Evolutionary conservation across 75 land plant genomes (phyloP), one percentile per base, ranked within the genome.

Genomic region (Cryptomeria japonica): DNA sequence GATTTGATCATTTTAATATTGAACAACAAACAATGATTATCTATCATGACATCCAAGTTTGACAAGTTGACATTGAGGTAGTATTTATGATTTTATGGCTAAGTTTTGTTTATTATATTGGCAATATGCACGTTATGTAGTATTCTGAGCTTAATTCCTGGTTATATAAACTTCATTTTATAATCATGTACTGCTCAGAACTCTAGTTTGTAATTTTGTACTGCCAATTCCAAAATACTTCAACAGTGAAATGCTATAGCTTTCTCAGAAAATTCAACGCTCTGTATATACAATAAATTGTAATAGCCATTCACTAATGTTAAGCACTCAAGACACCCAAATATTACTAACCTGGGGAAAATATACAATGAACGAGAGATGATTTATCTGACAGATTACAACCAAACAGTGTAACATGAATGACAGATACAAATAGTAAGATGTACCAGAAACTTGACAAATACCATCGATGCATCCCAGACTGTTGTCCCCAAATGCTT

Each of bases 381-480:
- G 15, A 72, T 72, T 34, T 72, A 28, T 87, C 47, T 10, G 36
- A 36, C 32, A 32, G 36, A 28, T 19, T 82, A 86, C 32, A 46
- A 86, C 49, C 86, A 51, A 32, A 15, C 7, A 41, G 86, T 15
- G 47, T 37, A 87, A 18, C 36, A 14, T 3, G 37, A 51, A 85
- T 19, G 47, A 82, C 16, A 22, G 51, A 82, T 41, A 28, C 12
- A 32, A 25, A 31, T 3, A 44, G 31, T 80, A 82, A 82, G 51
- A 82, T 46, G 55, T 92, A 97, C 99, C 98, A 98, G 92, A 92
- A 90, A 98, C 86, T 98, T 98, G 46, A 88, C 95, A 86, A 98
- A 94, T 31, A 98, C 99, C 91, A 98, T 88, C 15, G 99, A 98
- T 80, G 99, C 94, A 89, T 98, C 99, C 99, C 99, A 98, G 18